Base-by-base conservation (phyloP, 2,329 filamentous ascomycete species). In the Stachybotrys elegans region DNA sequence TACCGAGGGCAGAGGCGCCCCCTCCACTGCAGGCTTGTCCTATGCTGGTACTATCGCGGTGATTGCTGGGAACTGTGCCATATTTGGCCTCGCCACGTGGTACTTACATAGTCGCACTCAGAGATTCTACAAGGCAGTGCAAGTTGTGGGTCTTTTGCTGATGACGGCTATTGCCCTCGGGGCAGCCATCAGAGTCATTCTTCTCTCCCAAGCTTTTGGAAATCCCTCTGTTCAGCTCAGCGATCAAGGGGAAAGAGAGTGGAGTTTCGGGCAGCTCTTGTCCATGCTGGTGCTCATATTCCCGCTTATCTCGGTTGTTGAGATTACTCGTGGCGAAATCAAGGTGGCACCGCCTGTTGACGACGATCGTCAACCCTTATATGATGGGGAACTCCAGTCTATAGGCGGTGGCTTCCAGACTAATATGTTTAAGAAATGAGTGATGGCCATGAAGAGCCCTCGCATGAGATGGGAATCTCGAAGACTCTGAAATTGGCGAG, bases 181-280 rank as follows among this genome's bases (percentile, higher is more conserved):
- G 11, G 79, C 79, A 1, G 75, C 77, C 0, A 65, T 76, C 6
- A 71, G 81, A 16, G 72, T 84, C 3, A 67, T 80, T 16, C 53
- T 79, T 22, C 64, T 80, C 5, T 78, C 76, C 0, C 78, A 83
- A 55, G 82, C 81, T 2, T 83, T 86, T 56, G 56, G 56, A 4
- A 45, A 47, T 6, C 56, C 56, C 16, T 57, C 55, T 9, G 47
- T 57, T 29, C 27, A 58, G 38, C 48, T 58, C 19, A 54, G 48
- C 35, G 55, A 58, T 29, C n/a, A 54, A 2, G 48, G 49, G 22
- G 56, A 58, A 39, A 57, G 13, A 16, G 63, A 66, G 11, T 84
- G 79, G 79, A 78, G 73, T 50, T 86, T 83, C 53, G 81, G 81
- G 1, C 79, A 83, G 60, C 60, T 84, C 44, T 63, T 85, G 22